Base-by-base conservation (phyloP, 306 rosid species). In the peach (Prunus persica) region DNA sequence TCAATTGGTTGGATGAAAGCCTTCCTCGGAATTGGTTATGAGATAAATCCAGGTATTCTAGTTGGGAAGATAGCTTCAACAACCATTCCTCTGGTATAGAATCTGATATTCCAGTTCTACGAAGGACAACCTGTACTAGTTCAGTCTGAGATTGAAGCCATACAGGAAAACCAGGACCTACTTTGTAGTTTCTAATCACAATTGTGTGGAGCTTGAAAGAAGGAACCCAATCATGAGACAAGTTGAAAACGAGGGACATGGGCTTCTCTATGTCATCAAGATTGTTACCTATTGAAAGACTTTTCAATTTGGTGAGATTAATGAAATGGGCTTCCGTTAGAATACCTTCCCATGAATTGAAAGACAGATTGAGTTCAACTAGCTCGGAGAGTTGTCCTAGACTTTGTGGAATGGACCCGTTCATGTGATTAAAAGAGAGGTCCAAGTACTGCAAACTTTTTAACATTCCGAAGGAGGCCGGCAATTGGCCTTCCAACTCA, bases 361-460 rank as follows among this genome's bases (percentile, higher is more conserved):
- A 1, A 19, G 19, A 30, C 16, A 54, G 3, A 32, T 1, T 1
- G 19, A 54, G 28, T 52, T 27, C 12, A 82, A 80, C 14, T 77
- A 84, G 45, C 1, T 68, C 32, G 67, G 81, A 63, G 60, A 84
- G 85, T 64, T 79, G 83, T 63, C 88, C 86, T 6, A 87, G 19
- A 75, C 83, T 77, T 22, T 51, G n/a, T 19, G 85, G 84, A 51
- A 87, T 67, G 14, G 78, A 73, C 27, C 82, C 88, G 43, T 71
- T 76, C 50, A 87, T 69, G 24, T 57, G 19, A 61, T 83, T 78
- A 19, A 9, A 22, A 27, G 5, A 12, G 11, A 83, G 84, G 19
- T 10, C 2, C 34, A 86, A 20, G 13, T 46, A 7, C 9, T 49
- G 5, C 16, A 15, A 15, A 47, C 18, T 24, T 25, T 49, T 4